Base-by-base conservation (phyloP, 73 alveolate species). In the Symbiodinium natans region DNA sequence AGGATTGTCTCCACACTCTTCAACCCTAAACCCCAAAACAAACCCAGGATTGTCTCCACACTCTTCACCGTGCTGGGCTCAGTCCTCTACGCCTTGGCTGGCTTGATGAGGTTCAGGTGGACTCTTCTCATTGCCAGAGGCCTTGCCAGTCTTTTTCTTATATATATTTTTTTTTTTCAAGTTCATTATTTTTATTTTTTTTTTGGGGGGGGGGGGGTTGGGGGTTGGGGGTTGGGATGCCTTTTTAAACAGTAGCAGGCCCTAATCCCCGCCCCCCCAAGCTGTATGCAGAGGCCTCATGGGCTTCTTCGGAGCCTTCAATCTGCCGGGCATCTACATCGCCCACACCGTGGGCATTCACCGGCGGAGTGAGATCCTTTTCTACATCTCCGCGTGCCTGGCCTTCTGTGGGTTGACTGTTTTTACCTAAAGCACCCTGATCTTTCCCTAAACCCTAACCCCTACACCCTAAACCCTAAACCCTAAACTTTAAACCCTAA, bases 61-160 rank as follows among this genome's bases (percentile, higher is more conserved):
- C 19, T 8, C 56, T 11, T 11, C 6, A 34, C 56, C 34, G 85
- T 87, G 9, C 86, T 88, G 63, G 95, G 86, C 31, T 59, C 74
- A 21, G 86, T 88, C 42, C 95, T 88, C 86, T 88, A 88, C n/a
- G 95, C 95, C 56, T 15, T 88, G 42, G 95, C 95, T 27, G 95
- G 95, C 34, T 59, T 88, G 95, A 31, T 86, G 94, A 86, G 68
- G 54, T 86, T 86, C 36, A 86, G 54, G 38, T 86, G 94, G 94
- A 86, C 94, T 11, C 63, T 86, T 10, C 46, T 86, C 63, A 86
- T 86, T 13, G 43, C 93, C 15, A 21, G 93, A 84, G 77, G 93
- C 21, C 11, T n/a, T n/a, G n/a, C n/a, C n/a, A n/a, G n/a, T n/a
- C n/a, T n/a, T n/a, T n/a, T n/a, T n/a, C n/a, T n/a, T n/a, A n/a